phyloP scores from a whole-genome alignment of 2,329 filamentous ascomycete genomes.

The Pyrenophora graminea region DNA sequence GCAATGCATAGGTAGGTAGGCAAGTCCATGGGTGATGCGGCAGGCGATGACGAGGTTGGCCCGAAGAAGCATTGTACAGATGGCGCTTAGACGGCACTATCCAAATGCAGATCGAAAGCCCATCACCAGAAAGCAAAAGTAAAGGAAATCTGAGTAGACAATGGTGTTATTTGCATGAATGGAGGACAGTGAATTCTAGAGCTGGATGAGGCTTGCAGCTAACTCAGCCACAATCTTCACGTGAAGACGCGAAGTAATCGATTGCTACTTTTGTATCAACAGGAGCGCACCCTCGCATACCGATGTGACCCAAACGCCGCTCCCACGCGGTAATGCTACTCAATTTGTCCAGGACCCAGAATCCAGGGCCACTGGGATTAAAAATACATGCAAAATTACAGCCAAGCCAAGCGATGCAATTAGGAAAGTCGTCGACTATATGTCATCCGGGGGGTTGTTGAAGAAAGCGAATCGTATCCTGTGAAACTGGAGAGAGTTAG shows the following conservation, averaged over 20 bases:
- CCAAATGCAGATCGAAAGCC: not conserved
- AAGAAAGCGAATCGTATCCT: slow-evolving; percentile 47
- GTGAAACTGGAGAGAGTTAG: slow-evolving; percentile 38
- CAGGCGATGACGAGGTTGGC: slow-evolving; percentile 5
- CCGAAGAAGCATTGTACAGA: not conserved
- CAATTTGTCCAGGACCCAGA: slow-evolving; percentile 29
- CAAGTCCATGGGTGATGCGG: not conserved
- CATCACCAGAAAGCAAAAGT: too few relatives aligned
- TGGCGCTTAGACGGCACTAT: slow-evolving; percentile 1
- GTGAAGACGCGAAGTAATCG: slow-evolving; percentile 12
- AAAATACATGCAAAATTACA: slow-evolving; percentile 44
- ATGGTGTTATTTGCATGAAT: not conserved
- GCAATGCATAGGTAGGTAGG: not conserved
- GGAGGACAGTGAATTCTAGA: not conserved
- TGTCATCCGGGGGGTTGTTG: slow-evolving; percentile 45
- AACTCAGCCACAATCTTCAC: slow-evolving; percentile 10
- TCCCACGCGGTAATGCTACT: slow-evolving; percentile 34
- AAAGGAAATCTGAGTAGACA: not conserved
- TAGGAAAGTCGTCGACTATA: slow-evolving; percentile 24
- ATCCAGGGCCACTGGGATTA: slow-evolving; percentile 32
- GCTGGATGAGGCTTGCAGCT: slow-evolving; percentile 7
- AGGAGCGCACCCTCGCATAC: slow-evolving; percentile 14
- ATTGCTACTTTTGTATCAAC: slow-evolving; percentile 23
- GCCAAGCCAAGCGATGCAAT: slow-evolving; percentile 27
- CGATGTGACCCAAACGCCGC: slow-evolving; percentile 31